phyloP scores from a whole-genome alignment of 192 early-diverging fungal genomes.

The Coemansia umbellata region DNA sequence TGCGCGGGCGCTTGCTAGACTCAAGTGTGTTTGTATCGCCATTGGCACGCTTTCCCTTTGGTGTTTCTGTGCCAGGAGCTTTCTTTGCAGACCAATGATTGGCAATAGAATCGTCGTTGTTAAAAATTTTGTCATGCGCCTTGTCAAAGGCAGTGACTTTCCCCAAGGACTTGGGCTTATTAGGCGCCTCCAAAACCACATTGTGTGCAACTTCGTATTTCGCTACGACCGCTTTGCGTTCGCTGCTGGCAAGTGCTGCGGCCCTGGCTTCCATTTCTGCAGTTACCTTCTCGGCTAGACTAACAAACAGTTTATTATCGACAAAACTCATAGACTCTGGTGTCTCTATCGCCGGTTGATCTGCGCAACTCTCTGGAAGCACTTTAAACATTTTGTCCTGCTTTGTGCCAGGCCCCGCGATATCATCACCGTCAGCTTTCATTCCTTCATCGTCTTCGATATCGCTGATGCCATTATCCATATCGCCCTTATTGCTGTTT shows the following conservation, averaged over 20 bases:
- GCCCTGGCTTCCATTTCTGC: constrained; percentile 35
- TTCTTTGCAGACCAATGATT: constrained; percentile 46
- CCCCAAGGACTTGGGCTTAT: neutral
- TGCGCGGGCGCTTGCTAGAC: constrained; percentile 33
- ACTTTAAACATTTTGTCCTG: constrained; percentile 23
- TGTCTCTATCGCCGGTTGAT: constrained; percentile 12
- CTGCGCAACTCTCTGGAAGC: neutral
- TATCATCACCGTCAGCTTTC: neutral
- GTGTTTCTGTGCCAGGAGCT: constrained; percentile 17
- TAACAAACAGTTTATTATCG: constrained; percentile 7
- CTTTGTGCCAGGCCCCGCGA: neutral
- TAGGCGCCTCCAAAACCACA: constrained; percentile 12
- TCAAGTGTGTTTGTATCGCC: neutral
- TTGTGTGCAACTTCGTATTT: constrained; percentile 6
- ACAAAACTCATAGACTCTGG: constrained; percentile 9
- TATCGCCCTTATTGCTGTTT: neutral
- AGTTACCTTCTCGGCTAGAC: constrained; percentile 18
- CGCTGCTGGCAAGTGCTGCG: constrained; percentile 16
- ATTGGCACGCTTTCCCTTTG: constrained; percentile 31
- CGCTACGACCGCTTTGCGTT: constrained; percentile 20
- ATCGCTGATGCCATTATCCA: neutral
- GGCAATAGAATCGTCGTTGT: constrained; percentile 33
- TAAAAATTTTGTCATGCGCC: constrained; percentile 40
- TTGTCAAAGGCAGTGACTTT: constrained; percentile 30
- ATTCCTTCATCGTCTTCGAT: constrained; percentile 9